A percentile compares a stretch with the other conserved stretches of the same genome.
phyloP scores from a whole-genome alignment of 2,329 filamentous ascomycete species.

The Neonectria hederae region DNA sequence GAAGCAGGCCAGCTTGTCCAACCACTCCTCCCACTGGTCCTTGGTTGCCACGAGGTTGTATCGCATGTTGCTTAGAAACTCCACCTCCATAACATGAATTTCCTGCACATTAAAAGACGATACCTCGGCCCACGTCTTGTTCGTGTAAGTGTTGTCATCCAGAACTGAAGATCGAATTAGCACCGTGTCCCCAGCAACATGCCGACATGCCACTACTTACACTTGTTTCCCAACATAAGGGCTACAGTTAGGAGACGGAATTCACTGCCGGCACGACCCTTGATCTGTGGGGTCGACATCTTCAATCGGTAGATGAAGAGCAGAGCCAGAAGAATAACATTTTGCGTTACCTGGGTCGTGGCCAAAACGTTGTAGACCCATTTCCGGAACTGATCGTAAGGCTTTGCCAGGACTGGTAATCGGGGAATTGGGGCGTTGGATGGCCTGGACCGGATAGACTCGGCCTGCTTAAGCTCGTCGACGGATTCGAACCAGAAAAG shows the following conservation, averaged over 20 bases:
- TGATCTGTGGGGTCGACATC: slow-evolving; percentile 86
- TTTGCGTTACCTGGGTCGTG: slow-evolving; percentile 95
- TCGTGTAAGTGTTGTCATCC: slow-evolving; percentile 99
- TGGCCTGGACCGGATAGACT: slow-evolving; percentile 62
- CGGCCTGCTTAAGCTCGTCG: slow-evolving; percentile 78
- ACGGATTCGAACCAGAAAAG: slow-evolving; percentile 97
- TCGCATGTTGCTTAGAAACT: slow-evolving; percentile 98
- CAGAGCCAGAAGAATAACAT: slow-evolving; percentile 89
- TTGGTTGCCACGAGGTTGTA: slow-evolving; percentile 91
- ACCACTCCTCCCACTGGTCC: slow-evolving; percentile 88
- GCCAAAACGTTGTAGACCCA: slow-evolving; percentile 92
- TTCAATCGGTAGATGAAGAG: slow-evolving; percentile 95
- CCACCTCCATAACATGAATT: slow-evolving; percentile 99
- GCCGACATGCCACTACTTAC: slow-evolving; percentile 55
- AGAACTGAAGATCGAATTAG: slow-evolving; percentile 66
- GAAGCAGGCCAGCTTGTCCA: slow-evolving; percentile 83
- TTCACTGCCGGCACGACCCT: slow-evolving; percentile 92
- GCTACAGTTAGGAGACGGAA: slow-evolving; percentile 93
- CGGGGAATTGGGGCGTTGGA: slow-evolving; percentile 55
- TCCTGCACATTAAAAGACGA: slow-evolving; percentile 93
- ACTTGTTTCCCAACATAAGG: slow-evolving; percentile 98
- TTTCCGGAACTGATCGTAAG: slow-evolving; percentile 84
- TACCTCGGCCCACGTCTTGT: slow-evolving; percentile 99
- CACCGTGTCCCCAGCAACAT: slow-evolving; percentile 27
- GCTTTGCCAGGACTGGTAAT: slow-evolving; percentile 77